These are phyloP conservation scores for Sclerotiophoma versabilis DNA, from an alignment of 2,329 filamentous ascomycete genomes.

Conservation along the genomic window DNA sequence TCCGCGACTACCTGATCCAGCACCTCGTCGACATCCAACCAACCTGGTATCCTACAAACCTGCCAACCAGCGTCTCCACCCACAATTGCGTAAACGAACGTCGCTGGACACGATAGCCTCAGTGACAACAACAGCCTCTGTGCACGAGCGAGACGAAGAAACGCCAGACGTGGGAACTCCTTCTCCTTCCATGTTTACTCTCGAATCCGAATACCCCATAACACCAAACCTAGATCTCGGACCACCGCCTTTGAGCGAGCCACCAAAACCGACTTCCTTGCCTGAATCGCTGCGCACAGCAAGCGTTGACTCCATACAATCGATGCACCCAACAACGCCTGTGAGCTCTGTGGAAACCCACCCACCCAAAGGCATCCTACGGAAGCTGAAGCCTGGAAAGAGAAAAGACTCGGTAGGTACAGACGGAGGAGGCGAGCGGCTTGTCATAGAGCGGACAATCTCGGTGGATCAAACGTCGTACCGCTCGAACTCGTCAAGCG, in stretches of 20 bases:
- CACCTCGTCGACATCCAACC: slow-evolving; percentile 23
- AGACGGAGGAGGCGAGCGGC: slow-evolving; percentile 22
- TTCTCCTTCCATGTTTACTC: slow-evolving; percentile 22
- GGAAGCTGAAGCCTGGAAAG: slow-evolving; percentile 26
- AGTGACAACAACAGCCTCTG: too few species aligned
- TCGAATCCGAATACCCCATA: slow-evolving; percentile 11
- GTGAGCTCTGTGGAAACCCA: slow-evolving; percentile 22
- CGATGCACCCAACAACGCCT: slow-evolving; percentile 19
- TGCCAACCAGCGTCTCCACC: slow-evolving; percentile 29
- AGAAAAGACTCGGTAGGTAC: slow-evolving; percentile 8
- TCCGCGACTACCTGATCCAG: slow-evolving; percentile 11
- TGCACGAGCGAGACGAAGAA: too few species aligned
- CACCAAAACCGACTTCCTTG: slow-evolving; percentile 2
- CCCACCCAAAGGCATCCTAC: slow-evolving; percentile 31
- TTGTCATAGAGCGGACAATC: slow-evolving; percentile 43
- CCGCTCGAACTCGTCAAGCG: slow-evolving; percentile 35
- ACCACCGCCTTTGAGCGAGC: neutral
- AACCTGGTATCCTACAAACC: slow-evolving; percentile 30
- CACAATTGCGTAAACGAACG: slow-evolving; percentile 31
- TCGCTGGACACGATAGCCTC: slow-evolving; percentile 45
- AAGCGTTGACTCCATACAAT: slow-evolving; percentile 22
- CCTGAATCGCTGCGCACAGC: slow-evolving; percentile 12
- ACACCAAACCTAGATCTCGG: slow-evolving; percentile 11
- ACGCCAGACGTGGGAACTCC: slow-evolving; percentile 19
- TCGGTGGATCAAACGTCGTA: slow-evolving; percentile 45